phyloP scores from a whole-genome alignment of 805 yeast species.

The Wickerhamomyces queroliae region DNA sequence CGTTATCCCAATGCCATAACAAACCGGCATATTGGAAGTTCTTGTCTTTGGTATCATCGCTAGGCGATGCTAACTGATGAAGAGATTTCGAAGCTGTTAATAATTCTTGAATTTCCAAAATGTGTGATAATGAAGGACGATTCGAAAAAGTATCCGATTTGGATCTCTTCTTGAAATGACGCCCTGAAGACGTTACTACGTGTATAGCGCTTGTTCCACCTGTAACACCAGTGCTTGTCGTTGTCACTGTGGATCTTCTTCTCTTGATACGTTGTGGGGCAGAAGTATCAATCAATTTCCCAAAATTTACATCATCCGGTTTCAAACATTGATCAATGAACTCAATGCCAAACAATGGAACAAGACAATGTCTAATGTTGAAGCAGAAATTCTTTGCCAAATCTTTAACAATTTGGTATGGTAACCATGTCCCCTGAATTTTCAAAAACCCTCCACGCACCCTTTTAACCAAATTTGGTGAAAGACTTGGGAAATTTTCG shows the following conservation, averaged over 20 bases:
- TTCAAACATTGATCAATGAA: conserved; percentile 38
- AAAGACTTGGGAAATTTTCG: conserved; percentile 19
- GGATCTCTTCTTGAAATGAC: conserved; percentile 11
- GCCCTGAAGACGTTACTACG: background rate
- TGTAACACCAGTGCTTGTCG: background rate
- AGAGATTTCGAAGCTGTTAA: conserved; percentile 23
- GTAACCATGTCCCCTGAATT: conserved; percentile 94
- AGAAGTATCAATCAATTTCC: conserved; percentile 16
- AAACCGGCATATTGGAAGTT: conserved; percentile 24
- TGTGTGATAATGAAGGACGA: conserved; percentile 2
- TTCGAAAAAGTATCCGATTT: conserved; percentile 10
- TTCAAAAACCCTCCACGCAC: conserved; percentile 88
- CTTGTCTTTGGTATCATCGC: background rate
- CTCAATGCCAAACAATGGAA: conserved; percentile 72
- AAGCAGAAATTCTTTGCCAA: conserved; percentile 74
- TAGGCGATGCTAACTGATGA: conserved; percentile 17
- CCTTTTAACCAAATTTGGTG: conserved; percentile 37
- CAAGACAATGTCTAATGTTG: conserved; percentile 64
- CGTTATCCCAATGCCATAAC: conserved; percentile 21
- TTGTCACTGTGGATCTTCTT: conserved; percentile 2
- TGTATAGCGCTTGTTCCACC: no score
- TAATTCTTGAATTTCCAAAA: conserved; percentile 20
- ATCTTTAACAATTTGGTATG: conserved; percentile 58
- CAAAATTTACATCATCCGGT: conserved; percentile 18
- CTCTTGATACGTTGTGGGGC: conserved; percentile 7